phyloP scores from a whole-genome alignment of 805 yeast species.

The Lachancea sp. region DNA sequence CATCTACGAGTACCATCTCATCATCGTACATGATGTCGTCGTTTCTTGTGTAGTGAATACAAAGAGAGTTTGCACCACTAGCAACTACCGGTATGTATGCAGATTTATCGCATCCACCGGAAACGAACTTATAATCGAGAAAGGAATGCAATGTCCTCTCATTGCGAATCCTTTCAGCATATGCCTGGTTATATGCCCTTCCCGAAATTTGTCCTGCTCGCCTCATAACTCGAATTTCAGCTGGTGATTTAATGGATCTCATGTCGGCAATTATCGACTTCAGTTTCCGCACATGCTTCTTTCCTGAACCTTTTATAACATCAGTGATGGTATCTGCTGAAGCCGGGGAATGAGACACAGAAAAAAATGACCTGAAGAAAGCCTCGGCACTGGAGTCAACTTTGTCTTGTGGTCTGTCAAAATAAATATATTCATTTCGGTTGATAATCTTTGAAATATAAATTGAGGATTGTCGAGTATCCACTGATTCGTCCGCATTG shows the following conservation, averaged over 20 bases:
- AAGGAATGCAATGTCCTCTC: constrained; percentile 78
- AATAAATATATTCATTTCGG: constrained; percentile 47
- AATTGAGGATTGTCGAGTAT: constrained; percentile 38
- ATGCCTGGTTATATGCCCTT: constrained; percentile 77
- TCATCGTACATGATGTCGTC: constrained; percentile 72
- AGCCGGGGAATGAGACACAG: constrained; percentile 20
- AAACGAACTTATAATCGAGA: constrained; percentile 72
- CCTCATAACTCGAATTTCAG: constrained; percentile 75
- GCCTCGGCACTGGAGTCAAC: constrained; percentile 19
- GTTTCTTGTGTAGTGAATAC: constrained; percentile 90
- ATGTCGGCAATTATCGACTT: constrained; percentile 23
- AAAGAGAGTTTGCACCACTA: constrained; percentile 81
- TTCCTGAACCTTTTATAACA: constrained; percentile 23
- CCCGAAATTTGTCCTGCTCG: constrained; percentile 78
- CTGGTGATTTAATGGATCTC: constrained; percentile 66
- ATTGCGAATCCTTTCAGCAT: constrained; percentile 53
- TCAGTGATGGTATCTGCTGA: constrained; percentile 27
- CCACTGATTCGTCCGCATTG: constrained; percentile 74
- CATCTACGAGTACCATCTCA: constrained; percentile 88
- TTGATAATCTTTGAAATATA: constrained; percentile 44
- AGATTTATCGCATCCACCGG: constrained; percentile 82
- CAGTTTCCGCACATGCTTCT: constrained; percentile 32
- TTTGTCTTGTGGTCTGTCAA: constrained; percentile 39
- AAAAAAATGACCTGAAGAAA: constrained; percentile 29
- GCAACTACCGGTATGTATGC: constrained; percentile 98